phyloP scores from a whole-genome alignment of 495 filamentous ascomycete species.

The Daldinia childiae region DNA sequence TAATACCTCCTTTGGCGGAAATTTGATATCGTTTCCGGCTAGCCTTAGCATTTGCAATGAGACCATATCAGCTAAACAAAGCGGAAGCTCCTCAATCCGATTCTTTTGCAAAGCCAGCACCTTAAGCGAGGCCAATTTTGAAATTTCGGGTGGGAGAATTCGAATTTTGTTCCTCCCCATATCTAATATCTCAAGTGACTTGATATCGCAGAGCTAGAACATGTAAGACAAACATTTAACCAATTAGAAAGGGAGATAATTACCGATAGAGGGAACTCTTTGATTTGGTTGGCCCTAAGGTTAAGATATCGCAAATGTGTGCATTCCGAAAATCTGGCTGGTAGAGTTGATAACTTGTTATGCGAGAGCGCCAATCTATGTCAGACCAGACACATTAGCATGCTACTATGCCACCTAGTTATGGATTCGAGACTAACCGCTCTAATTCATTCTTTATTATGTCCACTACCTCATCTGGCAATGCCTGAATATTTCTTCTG shows the following conservation, averaged over 20 bases:
- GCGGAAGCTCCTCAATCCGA: constrained; percentile 81
- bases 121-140: constrained; percentile 76
- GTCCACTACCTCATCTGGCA: constrained; percentile 90
- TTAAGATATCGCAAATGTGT: constrained; percentile 94
- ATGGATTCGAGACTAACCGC: constrained; percentile 63
- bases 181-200: constrained; percentile 90
- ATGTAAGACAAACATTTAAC: constrained; percentile 26
- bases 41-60: constrained; percentile 88
- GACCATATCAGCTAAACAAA: constrained; percentile 85
- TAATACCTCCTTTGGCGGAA: constrained; percentile 70
- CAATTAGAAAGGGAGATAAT: constrained; percentile 47
- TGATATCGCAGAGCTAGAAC: constrained; percentile 73
- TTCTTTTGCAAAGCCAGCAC: constrained; percentile 86
- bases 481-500: constrained; percentile 77
- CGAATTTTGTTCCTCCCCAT: constrained; percentile 85
- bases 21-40: constrained; percentile 81
- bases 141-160: constrained; percentile 79
- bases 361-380: constrained; percentile 85
- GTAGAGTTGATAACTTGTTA: constrained; percentile 83
- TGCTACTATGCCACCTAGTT: not conserved
- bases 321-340: constrained; percentile 84
- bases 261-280: constrained; percentile 87
- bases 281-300: constrained; percentile 84
- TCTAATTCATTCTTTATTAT: constrained; percentile 93
- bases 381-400: constrained; percentile 25